Evolutionary conservation across 2,329 filamentous ascomycete genomes (phyloP).

Genomic region (Colletotrichum gigasporum): DNA sequence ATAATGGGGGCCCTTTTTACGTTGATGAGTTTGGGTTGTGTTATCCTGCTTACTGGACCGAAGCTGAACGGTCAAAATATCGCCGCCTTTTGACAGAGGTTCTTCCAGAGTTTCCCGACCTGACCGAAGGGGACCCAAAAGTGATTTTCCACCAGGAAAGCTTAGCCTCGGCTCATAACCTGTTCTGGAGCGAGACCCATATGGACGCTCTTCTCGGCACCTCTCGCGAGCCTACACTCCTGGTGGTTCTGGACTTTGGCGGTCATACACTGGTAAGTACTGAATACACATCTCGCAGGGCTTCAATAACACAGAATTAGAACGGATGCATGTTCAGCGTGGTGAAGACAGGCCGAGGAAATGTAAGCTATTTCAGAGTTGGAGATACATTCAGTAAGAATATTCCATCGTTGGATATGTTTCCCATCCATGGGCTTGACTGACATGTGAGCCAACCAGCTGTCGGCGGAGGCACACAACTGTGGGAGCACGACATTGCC

Average conservation of each 20-base stretch:
- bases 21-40: neutral
- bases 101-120: neutral
- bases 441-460: neutral
- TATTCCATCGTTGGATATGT: too few species aligned
- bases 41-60: neutral
- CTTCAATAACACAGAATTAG: neutral
- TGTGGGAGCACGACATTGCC: neutral
- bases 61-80: neutral
- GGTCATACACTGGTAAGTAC: neutral
- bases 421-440: neutral
- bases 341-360: neutral
- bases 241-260: neutral
- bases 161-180: neutral
- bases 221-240: neutral
- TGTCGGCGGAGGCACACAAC: neutral
- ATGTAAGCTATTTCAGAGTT: neutral
- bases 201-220: neutral
- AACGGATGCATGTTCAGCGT: neutral
- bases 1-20: neutral
- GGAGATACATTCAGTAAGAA: neutral
- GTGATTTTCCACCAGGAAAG: neutral
- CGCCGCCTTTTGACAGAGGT: neutral
- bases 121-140: neutral
- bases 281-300: neutral
- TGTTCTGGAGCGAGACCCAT: neutral